Evolutionary conservation across 2,329 filamentous ascomycete genomes (phyloP), one percentile per base, ranked within the genome.

Genomic region (Aspergillus glaucus): DNA sequence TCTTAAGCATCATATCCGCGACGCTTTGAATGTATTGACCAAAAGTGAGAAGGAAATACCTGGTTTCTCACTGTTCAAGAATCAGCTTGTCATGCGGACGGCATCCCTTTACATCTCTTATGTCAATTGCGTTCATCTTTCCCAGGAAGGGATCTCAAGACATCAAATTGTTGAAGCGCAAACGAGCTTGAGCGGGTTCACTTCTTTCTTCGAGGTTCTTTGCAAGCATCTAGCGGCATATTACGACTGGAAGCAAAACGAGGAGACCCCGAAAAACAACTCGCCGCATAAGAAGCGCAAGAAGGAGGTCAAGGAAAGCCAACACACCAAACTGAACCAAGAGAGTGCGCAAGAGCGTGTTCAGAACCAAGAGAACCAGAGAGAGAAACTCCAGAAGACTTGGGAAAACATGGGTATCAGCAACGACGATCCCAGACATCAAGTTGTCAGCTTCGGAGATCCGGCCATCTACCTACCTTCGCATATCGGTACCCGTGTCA

Each of bases 401-500:
- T 49, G 69, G 45, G 56, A 62, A 36, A 60, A 52, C 15, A 64
- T 62, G 50, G 67, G 65, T 6, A 44, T 66, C 14, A 62, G 57
- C 44, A 62, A 66, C 43, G 53, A 59, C 44, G 55, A 75, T 71
- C 50, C 71, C 79, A 32, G 76, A 70, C 55, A 67, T 66, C 55
- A 74, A 64, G 52, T 68, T 79, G 52, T 78, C 67, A 55, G 65
- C 59, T 54, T 73, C 65, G 49, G 76, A 62, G 43, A 67, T 57
- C 51, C 73, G 68, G 52, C 66, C 64, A 52, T 75, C 64, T 62
- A 78, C 60, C 70, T 95, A 45, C 77, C 87, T 55, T 66, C 77
- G 0, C 66, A 78, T 6, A 87, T 92, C 47, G 84, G 80, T 1
- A 60, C 59, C 6, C 74, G 72, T 5, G 87, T 95, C 52, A 92